Percentiles rank a stretch among this genome's conserved stretches.
These are phyloP conservation scores for Aeschynomene evenia DNA, from an alignment of 306 rosid genomes.

Conservation along the genomic window DNA sequence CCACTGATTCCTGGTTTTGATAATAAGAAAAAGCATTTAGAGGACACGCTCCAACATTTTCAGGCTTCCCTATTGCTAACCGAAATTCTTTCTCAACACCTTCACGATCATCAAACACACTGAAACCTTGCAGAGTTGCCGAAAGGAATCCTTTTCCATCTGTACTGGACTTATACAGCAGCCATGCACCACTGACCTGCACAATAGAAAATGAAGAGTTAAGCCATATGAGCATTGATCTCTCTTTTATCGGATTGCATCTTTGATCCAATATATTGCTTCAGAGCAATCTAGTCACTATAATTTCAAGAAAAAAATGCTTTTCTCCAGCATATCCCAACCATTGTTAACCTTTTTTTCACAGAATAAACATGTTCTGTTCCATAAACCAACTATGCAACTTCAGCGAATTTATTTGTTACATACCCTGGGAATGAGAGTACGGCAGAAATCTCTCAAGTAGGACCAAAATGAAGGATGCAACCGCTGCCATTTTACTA, in stretches of 20 bases:
- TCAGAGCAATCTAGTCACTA: slow-evolving; percentile 4
- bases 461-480: no score
- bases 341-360: not conserved
- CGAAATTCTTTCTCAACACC: slow-evolving; percentile 83
- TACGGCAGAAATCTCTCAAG: no score
- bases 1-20: slow-evolving; percentile 39
- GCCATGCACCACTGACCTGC: slow-evolving; percentile 87
- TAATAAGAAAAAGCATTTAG: slow-evolving; percentile 31
- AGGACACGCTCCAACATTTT: slow-evolving; percentile 46
- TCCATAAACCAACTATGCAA: not conserved
- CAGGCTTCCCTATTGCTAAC: slow-evolving; percentile 84
- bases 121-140: slow-evolving; percentile 81
- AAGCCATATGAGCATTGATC: slow-evolving; percentile 4
- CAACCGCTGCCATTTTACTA: no score
- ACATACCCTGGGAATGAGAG: no score
- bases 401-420: not conserved
- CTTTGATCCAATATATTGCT: not conserved
- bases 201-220: slow-evolving; percentile 26
- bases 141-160: slow-evolving; percentile 82
- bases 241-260: not conserved
- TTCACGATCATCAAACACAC: slow-evolving; percentile 90
- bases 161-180: slow-evolving; percentile 76
- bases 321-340: not conserved
- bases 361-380: not conserved
- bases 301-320: slow-evolving; percentile 4